phyloP scores from a whole-genome alignment of 1,284 basidiomycete species.

The Chalciporus sp. region DNA sequence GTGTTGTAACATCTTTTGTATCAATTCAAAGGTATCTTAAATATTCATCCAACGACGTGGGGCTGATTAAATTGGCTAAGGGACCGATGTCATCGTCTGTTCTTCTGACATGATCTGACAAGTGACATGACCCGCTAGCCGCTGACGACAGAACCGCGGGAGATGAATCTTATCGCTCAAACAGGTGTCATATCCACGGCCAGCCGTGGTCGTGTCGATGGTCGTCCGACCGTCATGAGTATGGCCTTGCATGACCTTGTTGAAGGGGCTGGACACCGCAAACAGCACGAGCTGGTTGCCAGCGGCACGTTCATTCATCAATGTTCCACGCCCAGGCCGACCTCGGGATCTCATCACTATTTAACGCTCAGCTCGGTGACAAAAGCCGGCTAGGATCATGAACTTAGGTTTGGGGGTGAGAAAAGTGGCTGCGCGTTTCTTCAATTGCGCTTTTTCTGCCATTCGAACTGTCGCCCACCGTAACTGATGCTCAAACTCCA shows the following conservation, averaged over 20 bases:
- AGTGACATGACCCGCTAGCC: neutral
- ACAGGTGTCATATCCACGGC: neutral
- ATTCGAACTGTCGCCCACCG: slow-evolving; percentile 22
- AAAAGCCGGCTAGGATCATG: neutral
- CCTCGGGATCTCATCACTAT: neutral
- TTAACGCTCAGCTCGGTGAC: neutral
- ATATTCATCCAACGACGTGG: too few species aligned
- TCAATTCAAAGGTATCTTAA: too few species aligned
- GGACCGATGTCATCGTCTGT: neutral
- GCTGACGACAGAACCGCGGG: too few species aligned
- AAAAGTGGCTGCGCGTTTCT: slow-evolving; percentile 17
- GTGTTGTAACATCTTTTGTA: neutral
- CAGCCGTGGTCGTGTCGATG: neutral
- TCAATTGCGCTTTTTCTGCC: slow-evolving; percentile 35
- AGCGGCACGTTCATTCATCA: neutral
- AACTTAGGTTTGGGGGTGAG: neutral
- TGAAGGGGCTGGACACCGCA: neutral
- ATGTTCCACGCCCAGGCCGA: neutral
- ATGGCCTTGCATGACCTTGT: too few species aligned
- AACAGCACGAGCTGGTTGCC: neutral
- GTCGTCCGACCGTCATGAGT: too few species aligned
- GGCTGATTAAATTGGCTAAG: neutral
- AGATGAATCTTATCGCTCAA: neutral
- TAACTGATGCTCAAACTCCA: slow-evolving; percentile 3
- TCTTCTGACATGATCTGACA: neutral